Base-by-base conservation (phyloP, 768 basidiomycete genomes). In the Butyriboletus loyo region DNA sequence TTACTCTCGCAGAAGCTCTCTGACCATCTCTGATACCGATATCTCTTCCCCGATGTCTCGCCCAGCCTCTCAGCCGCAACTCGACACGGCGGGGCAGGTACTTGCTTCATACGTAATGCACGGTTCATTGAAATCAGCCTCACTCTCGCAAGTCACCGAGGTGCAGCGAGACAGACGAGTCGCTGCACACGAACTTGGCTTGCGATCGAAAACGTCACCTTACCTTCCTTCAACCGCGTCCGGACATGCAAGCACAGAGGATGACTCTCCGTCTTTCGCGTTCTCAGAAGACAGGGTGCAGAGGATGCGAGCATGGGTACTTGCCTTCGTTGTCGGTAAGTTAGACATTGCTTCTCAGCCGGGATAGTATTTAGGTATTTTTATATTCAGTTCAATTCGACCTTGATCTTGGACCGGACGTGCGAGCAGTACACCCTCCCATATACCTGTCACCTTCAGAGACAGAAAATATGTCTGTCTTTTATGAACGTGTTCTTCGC, bases 341-440 rank as follows among this genome's bases (percentile, higher is more conserved):
- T 54, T n/a, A n/a, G 8, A n/a, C 19, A 10, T 27, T 21, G 36
- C 43, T n/a, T 42, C 52, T 27, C 47, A 19, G 21, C 48, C 17
- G 10, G 40, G 32, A 7, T 30, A 7, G 1, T 27, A 3, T 21
- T 21, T 30, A 31, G 32, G 51, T 25, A 28, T 53, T 50, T 45
- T 50, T 45, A 22, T 39, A 22, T 68, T 15, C 54, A 90, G 88
- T 92, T 34, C 85, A 94, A 58, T 97, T 97, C 63, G 93, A 97
- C 70, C 68, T 93, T 41, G 93, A 96, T 57, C 73, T 86, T 43
- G 93, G 93, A 4, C 93, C 93, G 9, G 82, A 87, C 6, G 75
- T 96, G 22, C 79, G 82, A 48, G 79, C 83, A 14, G 67, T 90
- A 37, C 86, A 85, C 57, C 89, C 90, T 3, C 78, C 85, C 1